phyloP scores from a whole-genome alignment of 2,329 filamentous ascomycete species.

The Penicillium sumatraense region DNA sequence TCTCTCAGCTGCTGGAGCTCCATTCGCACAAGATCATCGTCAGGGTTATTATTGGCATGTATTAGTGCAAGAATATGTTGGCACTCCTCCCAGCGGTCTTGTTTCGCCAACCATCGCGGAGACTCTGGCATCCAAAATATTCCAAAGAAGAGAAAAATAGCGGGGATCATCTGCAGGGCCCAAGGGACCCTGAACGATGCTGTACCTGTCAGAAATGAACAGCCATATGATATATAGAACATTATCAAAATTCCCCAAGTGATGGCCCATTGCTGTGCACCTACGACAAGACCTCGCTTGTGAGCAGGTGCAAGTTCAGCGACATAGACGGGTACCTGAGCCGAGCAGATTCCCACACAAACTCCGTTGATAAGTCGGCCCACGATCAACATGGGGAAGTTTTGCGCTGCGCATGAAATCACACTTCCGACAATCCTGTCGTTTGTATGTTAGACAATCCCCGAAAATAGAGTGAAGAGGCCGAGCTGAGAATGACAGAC shows the following conservation, averaged over 20 bases:
- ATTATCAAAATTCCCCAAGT: constrained; percentile 73
- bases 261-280: constrained; percentile 75
- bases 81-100: constrained; percentile 62
- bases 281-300: constrained; percentile 66
- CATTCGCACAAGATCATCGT: constrained; percentile 66
- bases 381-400: constrained; percentile 71
- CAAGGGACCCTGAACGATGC: constrained; percentile 68
- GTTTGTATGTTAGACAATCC: not conserved
- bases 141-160: constrained; percentile 61
- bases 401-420: constrained; percentile 66
- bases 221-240: constrained; percentile 68
- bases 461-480: not conserved
- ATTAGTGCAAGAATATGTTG: constrained; percentile 58
- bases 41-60: constrained; percentile 67
- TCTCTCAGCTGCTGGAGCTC: constrained; percentile 75
- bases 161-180: constrained; percentile 68
- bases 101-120: constrained; percentile 66
- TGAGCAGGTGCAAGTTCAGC: constrained; percentile 66
- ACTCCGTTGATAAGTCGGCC: constrained; percentile 73
- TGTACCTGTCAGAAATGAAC: constrained; percentile 62
- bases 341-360: constrained; percentile 70
- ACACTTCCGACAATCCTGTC: constrained; percentile 53
- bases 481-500: not conserved
- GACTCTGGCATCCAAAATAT: constrained; percentile 60
- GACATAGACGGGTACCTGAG: constrained; percentile 72